Percentiles rank a stretch among this genome's conserved stretches.
Conservation (phyloP, 306 rosid genomes). For the Crotalaria pallida region DNA sequence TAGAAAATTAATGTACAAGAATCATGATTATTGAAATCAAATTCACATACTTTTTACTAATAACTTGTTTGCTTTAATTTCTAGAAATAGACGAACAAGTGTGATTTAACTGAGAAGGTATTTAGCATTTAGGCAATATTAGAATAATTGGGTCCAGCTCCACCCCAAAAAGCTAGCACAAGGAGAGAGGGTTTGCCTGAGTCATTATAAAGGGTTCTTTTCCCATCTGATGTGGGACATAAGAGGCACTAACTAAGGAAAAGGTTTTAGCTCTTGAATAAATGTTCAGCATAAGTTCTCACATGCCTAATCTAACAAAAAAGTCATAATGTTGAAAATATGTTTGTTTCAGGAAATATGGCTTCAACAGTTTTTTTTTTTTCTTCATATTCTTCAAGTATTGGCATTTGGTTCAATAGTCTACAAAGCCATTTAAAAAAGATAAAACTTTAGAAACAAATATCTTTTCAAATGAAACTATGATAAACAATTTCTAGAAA, state of each 20-base stretch:
- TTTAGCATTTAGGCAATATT: not conserved
- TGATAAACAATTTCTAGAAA: not conserved
- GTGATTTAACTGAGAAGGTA: not conserved
- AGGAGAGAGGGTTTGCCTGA: too few species aligned
- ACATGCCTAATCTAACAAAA: not conserved
- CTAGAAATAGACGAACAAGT: not conserved
- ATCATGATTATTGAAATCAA: conserved; percentile 11
- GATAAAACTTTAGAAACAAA: not conserved
- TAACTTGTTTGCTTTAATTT: not conserved
- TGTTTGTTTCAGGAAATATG: conserved; percentile 1
- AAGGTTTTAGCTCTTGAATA: not conserved
- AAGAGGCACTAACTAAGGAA: not conserved
- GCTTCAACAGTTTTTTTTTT: not conserved
- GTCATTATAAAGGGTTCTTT: too few species aligned
- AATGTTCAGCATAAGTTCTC: conserved; percentile 4
- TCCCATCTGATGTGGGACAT: too few species aligned
- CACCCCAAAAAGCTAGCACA: too few species aligned
- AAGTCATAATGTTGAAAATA: not conserved
- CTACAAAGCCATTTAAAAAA: not conserved
- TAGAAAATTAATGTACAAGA: conserved; percentile 26
- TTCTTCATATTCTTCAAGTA: conserved; percentile 5
- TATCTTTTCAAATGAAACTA: not conserved
- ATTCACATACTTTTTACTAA: conserved; percentile 9
- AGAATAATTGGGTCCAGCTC: too few species aligned
- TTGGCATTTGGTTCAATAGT: not conserved